Evolutionary conservation across 2,329 filamentous ascomycete genomes (phyloP).

Genomic region (Colletotrichum musicola): DNA sequence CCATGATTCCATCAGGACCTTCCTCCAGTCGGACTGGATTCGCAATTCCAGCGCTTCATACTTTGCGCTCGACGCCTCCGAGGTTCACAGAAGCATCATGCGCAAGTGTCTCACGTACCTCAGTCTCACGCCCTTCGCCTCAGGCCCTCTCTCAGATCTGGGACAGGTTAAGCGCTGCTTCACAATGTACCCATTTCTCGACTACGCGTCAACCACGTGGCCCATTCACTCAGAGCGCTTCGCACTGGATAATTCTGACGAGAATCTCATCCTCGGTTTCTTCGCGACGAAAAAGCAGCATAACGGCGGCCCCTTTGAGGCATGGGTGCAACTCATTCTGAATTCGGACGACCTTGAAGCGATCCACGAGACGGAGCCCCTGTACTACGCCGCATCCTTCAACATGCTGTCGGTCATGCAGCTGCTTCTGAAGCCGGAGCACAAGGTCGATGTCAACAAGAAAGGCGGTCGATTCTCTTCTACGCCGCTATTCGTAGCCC

Average conservation of each 20-base stretch:
- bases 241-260: constrained; percentile 18
- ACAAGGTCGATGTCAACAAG: constrained; percentile 39
- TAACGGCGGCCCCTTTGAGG: constrained; percentile 41
- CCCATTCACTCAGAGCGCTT: constrained; percentile 42
- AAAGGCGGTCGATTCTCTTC: constrained; percentile 42
- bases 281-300: constrained; percentile 40
- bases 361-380: constrained; percentile 40
- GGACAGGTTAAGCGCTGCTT: constrained; percentile 17
- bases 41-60: constrained; percentile 38
- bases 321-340: constrained; percentile 44
- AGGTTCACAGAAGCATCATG: constrained; percentile 40
- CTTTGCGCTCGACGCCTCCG: constrained; percentile 39
- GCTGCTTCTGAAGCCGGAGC: constrained; percentile 40
- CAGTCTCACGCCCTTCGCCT: constrained; percentile 36
- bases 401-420: constrained; percentile 42
- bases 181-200: constrained; percentile 35
- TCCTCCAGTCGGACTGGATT: constrained; percentile 41
- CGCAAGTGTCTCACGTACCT: constrained; percentile 44
- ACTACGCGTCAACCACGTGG: constrained; percentile 41
- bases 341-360: constrained; percentile 12
- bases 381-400: constrained; percentile 45
- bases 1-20: constrained; percentile 43
- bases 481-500: constrained; percentile 42
- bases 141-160: constrained; percentile 31
- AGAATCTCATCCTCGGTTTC: constrained; percentile 41